These are phyloP conservation scores for Cyberlindnera mrakii DNA, from an alignment of 805 yeast species.

Conservation along the genomic window DNA sequence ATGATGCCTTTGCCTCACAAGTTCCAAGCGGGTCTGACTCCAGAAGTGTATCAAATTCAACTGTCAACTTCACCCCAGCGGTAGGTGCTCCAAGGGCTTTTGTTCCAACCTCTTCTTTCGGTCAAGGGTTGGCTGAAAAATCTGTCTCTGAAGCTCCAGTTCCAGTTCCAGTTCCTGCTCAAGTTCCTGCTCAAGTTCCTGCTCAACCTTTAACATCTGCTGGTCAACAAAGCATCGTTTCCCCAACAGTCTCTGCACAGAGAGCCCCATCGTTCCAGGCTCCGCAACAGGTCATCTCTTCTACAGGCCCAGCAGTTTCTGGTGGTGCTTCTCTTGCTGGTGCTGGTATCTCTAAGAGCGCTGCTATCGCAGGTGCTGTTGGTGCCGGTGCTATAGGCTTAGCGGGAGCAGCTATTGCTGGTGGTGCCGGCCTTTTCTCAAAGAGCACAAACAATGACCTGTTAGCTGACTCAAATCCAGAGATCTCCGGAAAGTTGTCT, in stretches of 20 bases:
- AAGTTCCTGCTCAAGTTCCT: constrained; percentile 16
- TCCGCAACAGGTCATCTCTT: constrained; percentile 4
- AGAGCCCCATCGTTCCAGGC: neutral
- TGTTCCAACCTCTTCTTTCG: constrained; percentile 81
- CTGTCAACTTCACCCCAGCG: constrained; percentile 25
- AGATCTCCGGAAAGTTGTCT: constrained; percentile 61
- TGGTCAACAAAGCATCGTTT: neutral
- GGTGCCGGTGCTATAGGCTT: constrained; percentile 5
- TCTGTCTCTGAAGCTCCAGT: constrained; percentile 20
- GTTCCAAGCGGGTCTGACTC: constrained; percentile 23
- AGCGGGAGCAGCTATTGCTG: neutral
- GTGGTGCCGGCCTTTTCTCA: constrained; percentile 1
- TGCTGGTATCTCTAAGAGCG: constrained; percentile 2
- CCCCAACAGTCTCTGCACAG: neutral
- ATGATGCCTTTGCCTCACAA: constrained; percentile 45
- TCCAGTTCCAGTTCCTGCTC: constrained; percentile 19
- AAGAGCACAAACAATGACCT: constrained; percentile 37
- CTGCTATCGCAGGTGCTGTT: constrained; percentile 4
- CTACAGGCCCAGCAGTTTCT: constrained; percentile 1
- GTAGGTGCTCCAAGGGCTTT: constrained; percentile 38
- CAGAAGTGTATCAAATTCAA: constrained; percentile 21
- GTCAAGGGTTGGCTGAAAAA: constrained; percentile 55
- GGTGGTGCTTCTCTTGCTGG: constrained; percentile 4
- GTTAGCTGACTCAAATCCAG: constrained; percentile 43
- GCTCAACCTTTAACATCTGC: neutral